Percentiles rank a stretch among this genome's conserved stretches.
phyloP scores from a whole-genome alignment of 2,329 filamentous ascomycete genomes.

The Xylariaceae sp. region DNA sequence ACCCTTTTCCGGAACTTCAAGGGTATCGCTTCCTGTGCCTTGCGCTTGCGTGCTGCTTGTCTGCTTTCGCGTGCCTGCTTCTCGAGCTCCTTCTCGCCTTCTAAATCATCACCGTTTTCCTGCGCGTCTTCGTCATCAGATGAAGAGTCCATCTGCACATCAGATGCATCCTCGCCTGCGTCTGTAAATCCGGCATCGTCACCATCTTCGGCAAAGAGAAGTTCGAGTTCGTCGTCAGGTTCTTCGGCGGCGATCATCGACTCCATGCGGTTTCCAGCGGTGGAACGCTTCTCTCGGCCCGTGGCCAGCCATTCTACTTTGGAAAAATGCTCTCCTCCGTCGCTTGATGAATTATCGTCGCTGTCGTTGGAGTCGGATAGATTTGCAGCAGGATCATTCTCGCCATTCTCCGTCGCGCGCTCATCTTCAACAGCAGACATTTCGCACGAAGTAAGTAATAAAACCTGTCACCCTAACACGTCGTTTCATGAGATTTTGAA shows the following conservation, averaged over 20 bases:
- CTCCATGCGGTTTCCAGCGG: conserved; percentile 80
- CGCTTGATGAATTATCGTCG: conserved; percentile 34
- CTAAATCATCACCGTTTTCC: conserved; percentile 65
- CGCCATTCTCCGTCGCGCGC: conserved; percentile 35
- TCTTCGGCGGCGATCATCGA: conserved; percentile 72
- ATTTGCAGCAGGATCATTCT: conserved; percentile 28
- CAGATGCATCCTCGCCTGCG: conserved; percentile 62
- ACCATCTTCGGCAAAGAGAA: conserved; percentile 72
- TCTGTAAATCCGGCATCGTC: conserved; percentile 68
- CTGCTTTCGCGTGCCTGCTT: conserved; percentile 67
- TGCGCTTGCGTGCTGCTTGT: conserved; percentile 70
- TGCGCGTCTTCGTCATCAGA: conserved; percentile 78
- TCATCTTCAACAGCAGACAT: conserved; percentile 37
- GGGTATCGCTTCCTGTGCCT: conserved; percentile 70
- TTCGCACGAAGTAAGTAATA: not conserved
- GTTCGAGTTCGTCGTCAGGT: conserved; percentile 64
- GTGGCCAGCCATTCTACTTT: conserved; percentile 67
- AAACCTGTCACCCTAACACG: conserved; percentile 1
- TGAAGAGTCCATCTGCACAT: conserved; percentile 82
- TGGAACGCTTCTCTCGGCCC: conserved; percentile 70
- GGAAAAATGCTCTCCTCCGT: conserved; percentile 23
- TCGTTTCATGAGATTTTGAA: no score
- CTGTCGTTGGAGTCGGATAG: conserved; percentile 34
- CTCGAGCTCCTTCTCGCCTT: conserved; percentile 84
- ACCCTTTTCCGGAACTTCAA: conserved; percentile 71